phyloP scores from a whole-genome alignment of 495 filamentous ascomycete species.

The Podospora sp. region DNA sequence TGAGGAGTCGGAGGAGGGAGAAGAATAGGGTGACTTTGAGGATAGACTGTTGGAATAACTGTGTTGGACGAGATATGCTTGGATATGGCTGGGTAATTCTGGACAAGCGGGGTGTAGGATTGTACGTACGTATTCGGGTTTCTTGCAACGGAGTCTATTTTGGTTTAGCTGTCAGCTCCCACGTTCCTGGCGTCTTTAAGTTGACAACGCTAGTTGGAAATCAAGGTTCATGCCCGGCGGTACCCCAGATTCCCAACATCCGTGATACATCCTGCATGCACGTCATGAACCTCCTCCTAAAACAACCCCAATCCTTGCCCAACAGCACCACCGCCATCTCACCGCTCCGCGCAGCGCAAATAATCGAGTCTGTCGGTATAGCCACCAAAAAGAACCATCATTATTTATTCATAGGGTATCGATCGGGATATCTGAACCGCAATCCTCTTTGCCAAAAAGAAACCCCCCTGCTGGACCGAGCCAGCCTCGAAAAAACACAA shows the following conservation, averaged over 20 bases:
- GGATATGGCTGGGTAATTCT: too few relatives aligned
- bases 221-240: background rate
- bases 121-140: too few relatives aligned
- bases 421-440: conserved; percentile 12
- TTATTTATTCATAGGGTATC: conserved; percentile 15
- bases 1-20: conserved; percentile 37
- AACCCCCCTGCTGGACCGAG: background rate
- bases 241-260: background rate
- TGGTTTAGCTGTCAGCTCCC: too few relatives aligned
- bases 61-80: background rate
- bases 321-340: background rate
- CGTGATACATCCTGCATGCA: background rate
- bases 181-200: too few relatives aligned
- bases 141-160: too few relatives aligned
- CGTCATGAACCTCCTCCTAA: background rate
- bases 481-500: background rate
- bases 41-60: background rate
- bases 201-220: background rate
- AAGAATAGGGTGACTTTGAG: background rate
- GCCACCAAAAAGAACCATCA: background rate
- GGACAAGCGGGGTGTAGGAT: too few relatives aligned
- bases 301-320: background rate
- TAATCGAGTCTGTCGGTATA: background rate
- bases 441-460: background rate
- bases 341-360: background rate